These are phyloP conservation scores for Calophaca sinica DNA, from an alignment of 306 rosid genomes.

Conservation along the genomic window DNA sequence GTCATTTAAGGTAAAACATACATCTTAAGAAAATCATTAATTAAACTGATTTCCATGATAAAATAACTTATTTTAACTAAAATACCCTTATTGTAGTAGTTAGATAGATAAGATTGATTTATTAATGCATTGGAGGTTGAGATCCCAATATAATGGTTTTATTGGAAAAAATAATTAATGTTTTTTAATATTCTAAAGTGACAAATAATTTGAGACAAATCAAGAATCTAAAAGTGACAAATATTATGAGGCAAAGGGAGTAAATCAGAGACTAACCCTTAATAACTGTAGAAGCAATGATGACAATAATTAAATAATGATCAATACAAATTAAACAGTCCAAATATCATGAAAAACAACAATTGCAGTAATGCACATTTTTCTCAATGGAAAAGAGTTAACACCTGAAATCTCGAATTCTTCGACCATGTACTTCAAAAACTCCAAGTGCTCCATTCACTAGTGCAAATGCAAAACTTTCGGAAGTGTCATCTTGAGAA, in stretches of 20 bases:
- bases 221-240: not conserved
- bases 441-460: slow-evolving; percentile 98
- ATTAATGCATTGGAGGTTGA: slow-evolving; percentile 14
- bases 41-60: slow-evolving; percentile 13
- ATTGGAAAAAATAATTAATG: not conserved
- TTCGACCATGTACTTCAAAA: slow-evolving; percentile 94
- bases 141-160: not conserved
- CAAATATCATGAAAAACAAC: slow-evolving; percentile 33
- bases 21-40: not conserved
- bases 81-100: slow-evolving; percentile 5
- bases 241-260: not conserved
- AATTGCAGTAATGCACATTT: slow-evolving; percentile 9
- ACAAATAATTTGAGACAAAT: slow-evolving; percentile 9
- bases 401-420: slow-evolving; percentile 96
- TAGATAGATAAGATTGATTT: not conserved
- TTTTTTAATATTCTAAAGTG: not conserved
- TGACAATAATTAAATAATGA: slow-evolving; percentile 28
- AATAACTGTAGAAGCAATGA: slow-evolving; percentile 26
- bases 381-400: slow-evolving; percentile 42
- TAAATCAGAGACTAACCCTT: slow-evolving; percentile 31
- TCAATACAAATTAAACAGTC: slow-evolving; percentile 12
- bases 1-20: not conserved
- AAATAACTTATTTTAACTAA: not conserved
- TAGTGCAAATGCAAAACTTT: slow-evolving; percentile 96
- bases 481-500: slow-evolving; percentile 83